Base-by-base conservation (phyloP, 441 rosid species). In the Erysimum cheiri region DNA sequence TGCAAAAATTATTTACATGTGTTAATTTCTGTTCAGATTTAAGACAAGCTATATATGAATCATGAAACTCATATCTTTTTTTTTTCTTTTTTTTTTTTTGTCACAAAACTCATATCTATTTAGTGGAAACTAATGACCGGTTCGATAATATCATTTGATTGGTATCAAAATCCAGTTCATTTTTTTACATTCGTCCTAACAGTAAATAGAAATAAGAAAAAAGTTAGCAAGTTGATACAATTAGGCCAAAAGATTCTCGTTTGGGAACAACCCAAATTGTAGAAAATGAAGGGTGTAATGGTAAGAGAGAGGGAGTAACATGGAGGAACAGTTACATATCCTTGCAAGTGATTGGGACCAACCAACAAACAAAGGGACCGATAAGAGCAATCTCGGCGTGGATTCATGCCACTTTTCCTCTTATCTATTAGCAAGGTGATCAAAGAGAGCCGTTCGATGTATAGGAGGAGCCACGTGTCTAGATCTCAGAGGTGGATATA, bases 301-400 rank as follows among this genome's bases (percentile, higher is more conserved):
- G 65, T 64, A 40, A 72, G 19, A 40, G 29, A 72, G 43, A 44
- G 13, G n/a, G 65, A 64, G 76, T 47, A 64, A 72, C 71, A 72
- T 64, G 76, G 76, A 31, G 46, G 33, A 72, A 61, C 57, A 63
- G 70, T 63, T 44, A 35, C 75, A 55, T 28, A 43, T 63, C 33
- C 50, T n/a, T 39, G 60, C 66, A 56, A 72, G 65, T 64, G 76
- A 66, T 5, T 57, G 64, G 60, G 76, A 57, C 76, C 66, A 72
- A 57, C 54, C 71, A 72, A 63, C 56, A 32, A 49, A 39, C 29
- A 60, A 31, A 49, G 32, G 43, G 53, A 31, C 49, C 54, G 65
- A 65, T 65, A 57, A 57, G 66, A 65, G 71, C 53, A 57, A 72
- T 72, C 71, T 72, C 44, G 43, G 64, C 22, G 12, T 37, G 44